Base-by-base conservation (phyloP, 192 early-diverging fungal genomes). In the Coemansia aciculifera region DNA sequence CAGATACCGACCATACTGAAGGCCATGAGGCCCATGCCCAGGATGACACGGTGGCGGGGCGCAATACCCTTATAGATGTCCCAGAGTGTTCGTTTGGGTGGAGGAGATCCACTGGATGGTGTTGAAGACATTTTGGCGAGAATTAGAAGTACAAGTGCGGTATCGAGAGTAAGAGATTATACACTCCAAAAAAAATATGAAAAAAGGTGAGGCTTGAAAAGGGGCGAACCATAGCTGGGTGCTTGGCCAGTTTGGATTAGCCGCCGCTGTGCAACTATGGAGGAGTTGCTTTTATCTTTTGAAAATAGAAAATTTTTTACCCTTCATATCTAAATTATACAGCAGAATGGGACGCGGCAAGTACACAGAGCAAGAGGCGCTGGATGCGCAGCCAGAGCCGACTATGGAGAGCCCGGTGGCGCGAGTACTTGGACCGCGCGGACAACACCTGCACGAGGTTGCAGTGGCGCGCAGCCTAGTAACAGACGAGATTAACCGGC, bases 381-480 rank as follows among this genome's bases (percentile, higher is more conserved):
- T 81, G 21, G 62, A 61, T 29, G 67, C 79, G 17, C 61, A 70
- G 61, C 74, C 79, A 0, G 56, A 73, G 57, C 79, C 79, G 31
- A 73, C 79, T 11, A 29, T 21, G 6, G 61, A 65, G 23, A 76
- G 73, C 62, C 79, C 79, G 6, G 64, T 90, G 49, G 89, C 85
- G 31, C 76, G 87, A 36, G 87, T 89, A 5, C 71, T 90, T 21
- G 89, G 88, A 2, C 82, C 87, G 9, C 84, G 90, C 54, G 91
- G 91, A 24, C 91, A 93, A 63, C 86, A 91, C 56, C 76, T 91
- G 68, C 89, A 90, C 73, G 88, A 91, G 69, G 84, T 90, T 4
- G 85, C 85, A 37, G 86, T 87, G 57, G 64, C 73, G 0, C 71
- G 68, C 60, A 62, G 64, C 61, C 68, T 81, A 11, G 71, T 76